Evolutionary conservation across 305 asterid genomes (phyloP).

Genomic region (Fraxinus platypoda): DNA sequence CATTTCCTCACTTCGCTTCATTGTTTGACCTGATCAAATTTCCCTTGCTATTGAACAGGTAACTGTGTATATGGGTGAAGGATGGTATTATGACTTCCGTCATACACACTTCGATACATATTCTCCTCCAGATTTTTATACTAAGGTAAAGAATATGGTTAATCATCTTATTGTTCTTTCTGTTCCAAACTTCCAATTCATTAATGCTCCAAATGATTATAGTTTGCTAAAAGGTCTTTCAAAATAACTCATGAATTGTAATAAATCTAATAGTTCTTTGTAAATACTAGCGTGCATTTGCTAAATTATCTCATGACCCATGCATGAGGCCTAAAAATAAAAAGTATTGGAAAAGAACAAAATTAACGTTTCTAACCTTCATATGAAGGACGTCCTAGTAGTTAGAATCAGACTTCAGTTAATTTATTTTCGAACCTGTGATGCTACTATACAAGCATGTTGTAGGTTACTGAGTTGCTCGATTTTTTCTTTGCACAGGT

Average conservation of each 20-base stretch:
- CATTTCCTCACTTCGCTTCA: neutral
- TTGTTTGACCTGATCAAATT: constrained; percentile 3
- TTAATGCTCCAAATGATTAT: neutral
- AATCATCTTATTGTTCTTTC: neutral
- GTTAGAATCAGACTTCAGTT: neutral
- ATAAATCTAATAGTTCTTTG: neutral
- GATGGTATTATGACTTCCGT: constrained; percentile 73
- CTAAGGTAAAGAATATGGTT: constrained; percentile 49
- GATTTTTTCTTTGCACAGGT: constrained; percentile 37
- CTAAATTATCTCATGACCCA: neutral
- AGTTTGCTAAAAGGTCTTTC: neutral
- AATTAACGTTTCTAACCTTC: neutral
- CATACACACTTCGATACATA: constrained; percentile 70
- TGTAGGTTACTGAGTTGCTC: neutral
- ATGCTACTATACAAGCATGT: neutral
- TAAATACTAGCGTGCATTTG: neutral
- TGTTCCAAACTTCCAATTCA: neutral
- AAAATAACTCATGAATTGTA: neutral
- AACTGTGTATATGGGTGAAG: constrained; percentile 81
- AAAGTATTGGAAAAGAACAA: neutral
- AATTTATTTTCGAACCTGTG: neutral
- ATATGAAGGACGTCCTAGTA: neutral
- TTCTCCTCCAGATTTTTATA: constrained; percentile 91
- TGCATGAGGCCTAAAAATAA: neutral
- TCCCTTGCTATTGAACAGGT: constrained; percentile 47